Conservation (phyloP, 2,329 filamentous ascomycete genomes). For the Ophiostoma tasmaniense region DNA sequence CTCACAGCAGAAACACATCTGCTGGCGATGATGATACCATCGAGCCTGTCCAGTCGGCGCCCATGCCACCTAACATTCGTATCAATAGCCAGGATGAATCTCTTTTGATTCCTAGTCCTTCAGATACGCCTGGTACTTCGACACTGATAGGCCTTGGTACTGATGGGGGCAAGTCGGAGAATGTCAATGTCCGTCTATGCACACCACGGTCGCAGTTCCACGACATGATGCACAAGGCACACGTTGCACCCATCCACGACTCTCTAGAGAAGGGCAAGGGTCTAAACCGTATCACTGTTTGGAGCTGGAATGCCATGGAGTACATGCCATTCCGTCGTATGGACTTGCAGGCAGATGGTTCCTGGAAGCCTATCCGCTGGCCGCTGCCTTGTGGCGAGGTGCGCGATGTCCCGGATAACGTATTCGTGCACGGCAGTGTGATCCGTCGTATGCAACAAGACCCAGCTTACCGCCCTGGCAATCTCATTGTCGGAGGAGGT, state of each 20-base stretch:
- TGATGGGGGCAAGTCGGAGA: neutral
- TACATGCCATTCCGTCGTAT: slow-evolving; percentile 73
- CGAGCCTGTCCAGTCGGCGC: slow-evolving; percentile 8
- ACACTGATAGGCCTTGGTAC: neutral
- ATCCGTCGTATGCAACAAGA: slow-evolving; percentile 62
- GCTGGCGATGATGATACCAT: neutral
- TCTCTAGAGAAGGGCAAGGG: slow-evolving; percentile 59
- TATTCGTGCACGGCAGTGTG: slow-evolving; percentile 64
- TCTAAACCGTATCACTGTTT: slow-evolving; percentile 44
- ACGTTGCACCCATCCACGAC: slow-evolving; percentile 55
- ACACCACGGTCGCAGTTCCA: slow-evolving; percentile 39
- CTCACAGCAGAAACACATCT: neutral
- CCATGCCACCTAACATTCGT: slow-evolving; percentile 27
- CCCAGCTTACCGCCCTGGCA: slow-evolving; percentile 61
- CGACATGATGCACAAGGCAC: slow-evolving; percentile 49
- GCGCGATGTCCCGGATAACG: slow-evolving; percentile 63
- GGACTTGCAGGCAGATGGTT: slow-evolving; percentile 63
- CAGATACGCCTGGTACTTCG: slow-evolving; percentile 19
- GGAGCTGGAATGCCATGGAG: slow-evolving; percentile 71
- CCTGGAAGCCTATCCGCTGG: slow-evolving; percentile 74
- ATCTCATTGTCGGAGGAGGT: slow-evolving; percentile 47
- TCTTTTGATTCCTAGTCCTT: slow-evolving; percentile 1
- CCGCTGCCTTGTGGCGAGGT: slow-evolving; percentile 70
- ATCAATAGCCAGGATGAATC: slow-evolving; percentile 28
- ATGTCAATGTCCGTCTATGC: neutral